Percentiles rank a stretch among this genome's conserved stretches.
These are phyloP conservation scores for Pistacia atlantica DNA, from an alignment of 345 rosid species.

Conservation along the genomic window DNA sequence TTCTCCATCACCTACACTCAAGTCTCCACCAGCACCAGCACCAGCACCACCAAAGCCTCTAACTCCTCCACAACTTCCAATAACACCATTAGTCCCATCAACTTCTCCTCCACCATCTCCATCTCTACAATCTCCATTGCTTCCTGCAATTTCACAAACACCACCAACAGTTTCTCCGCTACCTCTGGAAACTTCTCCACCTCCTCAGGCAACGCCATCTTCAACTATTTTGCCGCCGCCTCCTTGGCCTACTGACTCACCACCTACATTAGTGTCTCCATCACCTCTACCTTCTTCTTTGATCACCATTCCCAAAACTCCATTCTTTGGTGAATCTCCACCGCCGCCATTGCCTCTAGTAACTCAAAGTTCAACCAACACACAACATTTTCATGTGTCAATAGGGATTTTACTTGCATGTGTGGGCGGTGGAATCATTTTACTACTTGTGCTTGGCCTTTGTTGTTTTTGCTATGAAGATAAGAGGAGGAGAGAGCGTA, in stretches of 20 bases:
- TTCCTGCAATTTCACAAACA: constrained; percentile 16
- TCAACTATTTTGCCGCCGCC: constrained; percentile 5
- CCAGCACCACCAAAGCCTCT: constrained; percentile 8
- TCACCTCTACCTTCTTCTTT: background rate
- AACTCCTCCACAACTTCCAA: background rate
- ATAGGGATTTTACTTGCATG: constrained; percentile 23
- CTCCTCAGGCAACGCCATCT: background rate
- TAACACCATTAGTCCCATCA: background rate
- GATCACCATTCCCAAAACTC: background rate
- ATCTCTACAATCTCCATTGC: background rate
- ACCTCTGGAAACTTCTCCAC: background rate
- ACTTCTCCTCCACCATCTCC: constrained; percentile 8
- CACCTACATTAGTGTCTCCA: background rate
- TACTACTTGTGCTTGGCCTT: constrained; percentile 27
- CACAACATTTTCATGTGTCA: constrained; percentile 20
- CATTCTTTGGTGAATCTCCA: background rate
- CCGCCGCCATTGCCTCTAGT: constrained; percentile 11
- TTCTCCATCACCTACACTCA: background rate
- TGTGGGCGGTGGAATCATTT: constrained; percentile 28
- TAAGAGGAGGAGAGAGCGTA: constrained; percentile 21
- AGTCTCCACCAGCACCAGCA: constrained; percentile 14
- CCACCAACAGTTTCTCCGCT: constrained; percentile 7
- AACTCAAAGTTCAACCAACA: constrained; percentile 23
- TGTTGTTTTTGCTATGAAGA: constrained; percentile 19
- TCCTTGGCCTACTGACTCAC: background rate